These are phyloP conservation scores for Evansstolkia leycettana DNA, from an alignment of 495 filamentous ascomycete genomes.

Conservation along the genomic window DNA sequence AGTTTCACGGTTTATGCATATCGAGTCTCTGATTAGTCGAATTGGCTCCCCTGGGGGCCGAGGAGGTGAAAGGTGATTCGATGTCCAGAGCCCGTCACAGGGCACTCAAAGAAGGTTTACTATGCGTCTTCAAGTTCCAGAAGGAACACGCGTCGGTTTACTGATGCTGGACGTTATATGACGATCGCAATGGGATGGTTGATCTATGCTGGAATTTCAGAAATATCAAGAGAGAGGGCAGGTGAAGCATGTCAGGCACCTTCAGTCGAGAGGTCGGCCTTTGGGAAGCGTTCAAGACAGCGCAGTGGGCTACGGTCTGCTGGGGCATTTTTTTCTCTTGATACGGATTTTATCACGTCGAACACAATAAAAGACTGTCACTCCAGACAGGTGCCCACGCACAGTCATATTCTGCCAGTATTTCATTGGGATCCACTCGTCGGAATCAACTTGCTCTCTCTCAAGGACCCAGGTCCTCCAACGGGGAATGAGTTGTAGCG, in stretches of 20 bases:
- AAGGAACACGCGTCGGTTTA: conserved; percentile 32
- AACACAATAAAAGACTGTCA: conserved; percentile 21
- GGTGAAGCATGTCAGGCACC: conserved; percentile 25
- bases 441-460: conserved; percentile 28
- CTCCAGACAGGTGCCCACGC: conserved; percentile 18
- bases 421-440: conserved; percentile 34
- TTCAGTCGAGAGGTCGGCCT: conserved; percentile 15
- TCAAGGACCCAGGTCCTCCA: conserved; percentile 16
- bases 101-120: conserved; percentile 30
- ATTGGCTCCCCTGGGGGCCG: conserved; percentile 14
- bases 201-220: conserved; percentile 16
- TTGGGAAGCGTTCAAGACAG: conserved; percentile 14
- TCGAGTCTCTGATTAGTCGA: conserved; percentile 23
- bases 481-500: conserved; percentile 27
- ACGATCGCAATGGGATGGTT: conserved; percentile 26
- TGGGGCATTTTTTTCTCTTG: conserved; percentile 14
- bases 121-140: conserved; percentile 26
- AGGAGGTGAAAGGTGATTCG: conserved; percentile 23
- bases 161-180: conserved; percentile 32
- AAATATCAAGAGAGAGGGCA: conserved; percentile 16
- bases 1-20: conserved; percentile 30
- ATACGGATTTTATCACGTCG: conserved; percentile 15
- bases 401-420: conserved; percentile 17
- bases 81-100: conserved; percentile 23
- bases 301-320: conserved; percentile 8